phyloP scores from a whole-genome alignment of 805 yeast genomes.

The Millerozyma acaciae region DNA sequence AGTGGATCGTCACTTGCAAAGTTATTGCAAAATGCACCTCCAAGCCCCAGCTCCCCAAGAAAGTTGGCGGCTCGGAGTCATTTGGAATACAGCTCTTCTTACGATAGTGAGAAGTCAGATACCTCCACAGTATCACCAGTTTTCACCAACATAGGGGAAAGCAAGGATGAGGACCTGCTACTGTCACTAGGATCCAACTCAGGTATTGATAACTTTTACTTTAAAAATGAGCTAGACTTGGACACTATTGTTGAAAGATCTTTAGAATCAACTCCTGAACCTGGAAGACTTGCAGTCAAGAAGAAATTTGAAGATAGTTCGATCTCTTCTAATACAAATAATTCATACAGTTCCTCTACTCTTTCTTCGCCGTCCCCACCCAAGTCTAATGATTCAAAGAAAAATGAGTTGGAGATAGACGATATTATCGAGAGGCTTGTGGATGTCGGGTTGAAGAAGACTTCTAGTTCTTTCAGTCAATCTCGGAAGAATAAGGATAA shows the following conservation, averaged over 20 bases:
- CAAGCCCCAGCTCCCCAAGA: neutral
- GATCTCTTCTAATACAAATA: neutral
- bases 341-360: constrained; percentile 11
- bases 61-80: neutral
- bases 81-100: constrained; percentile 31
- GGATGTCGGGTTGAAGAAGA: constrained; percentile 38
- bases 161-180: constrained; percentile 35
- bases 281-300: constrained; percentile 6
- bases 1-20: constrained; percentile 47
- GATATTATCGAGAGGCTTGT: constrained; percentile 58
- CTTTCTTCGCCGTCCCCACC: constrained; percentile 15
- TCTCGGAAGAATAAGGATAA: constrained; percentile 34
- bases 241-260: constrained; percentile 35
- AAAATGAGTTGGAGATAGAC: constrained; percentile 50
- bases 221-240: constrained; percentile 11
- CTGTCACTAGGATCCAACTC: constrained; percentile 29
- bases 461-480: constrained; percentile 24
- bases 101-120: constrained; percentile 39
- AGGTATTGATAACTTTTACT: constrained; percentile 8
- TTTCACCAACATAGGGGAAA: constrained; percentile 27
- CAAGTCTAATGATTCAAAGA: constrained; percentile 5
- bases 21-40: constrained; percentile 18
- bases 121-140: constrained; percentile 28
- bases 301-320: neutral
- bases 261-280: constrained; percentile 21